These are phyloP conservation scores for Vanderwaltozyma tropicalis DNA, from an alignment of 805 yeast genomes.

Conservation along the genomic window DNA sequence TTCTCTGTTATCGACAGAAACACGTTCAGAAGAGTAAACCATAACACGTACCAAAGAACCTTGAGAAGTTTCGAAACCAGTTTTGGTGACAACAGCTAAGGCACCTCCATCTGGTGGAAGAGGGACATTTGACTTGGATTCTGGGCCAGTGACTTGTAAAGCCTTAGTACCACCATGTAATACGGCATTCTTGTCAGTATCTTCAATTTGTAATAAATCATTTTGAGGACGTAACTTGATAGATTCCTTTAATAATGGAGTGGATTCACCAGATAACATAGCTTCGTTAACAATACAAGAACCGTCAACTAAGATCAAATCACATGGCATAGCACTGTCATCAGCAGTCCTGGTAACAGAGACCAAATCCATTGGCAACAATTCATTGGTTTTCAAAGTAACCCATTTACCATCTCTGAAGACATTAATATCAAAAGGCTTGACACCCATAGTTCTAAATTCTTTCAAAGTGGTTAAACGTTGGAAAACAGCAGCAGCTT, in stretches of 20 bases:
- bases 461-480: conserved; percentile 90
- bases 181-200: conserved; percentile 78
- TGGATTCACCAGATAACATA: conserved; percentile 97
- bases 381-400: conserved; percentile 55
- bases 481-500: conserved; percentile 89
- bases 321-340: conserved; percentile 91
- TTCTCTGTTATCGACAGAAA: conserved; percentile 90
- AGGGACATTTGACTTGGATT: conserved; percentile 37
- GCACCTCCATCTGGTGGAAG: conserved; percentile 89
- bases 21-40: conserved; percentile 94
- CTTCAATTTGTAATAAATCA: conserved; percentile 63
- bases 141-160: conserved; percentile 75
- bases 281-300: conserved; percentile 96
- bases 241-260: conserved; percentile 91
- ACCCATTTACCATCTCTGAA: conserved; percentile 64
- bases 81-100: conserved; percentile 76
- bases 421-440: conserved; percentile 73
- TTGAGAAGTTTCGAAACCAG: conserved; percentile 98
- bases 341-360: conserved; percentile 82
- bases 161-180: conserved; percentile 96
- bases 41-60: conserved; percentile 95
- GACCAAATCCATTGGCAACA: conserved; percentile 87
- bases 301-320: conserved; percentile 75
- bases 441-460: conserved; percentile 94
- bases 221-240: conserved; percentile 68